Base-by-base conservation (phyloP, 352 stramenopile species). In the Hyaloperonospora brassicae region DNA sequence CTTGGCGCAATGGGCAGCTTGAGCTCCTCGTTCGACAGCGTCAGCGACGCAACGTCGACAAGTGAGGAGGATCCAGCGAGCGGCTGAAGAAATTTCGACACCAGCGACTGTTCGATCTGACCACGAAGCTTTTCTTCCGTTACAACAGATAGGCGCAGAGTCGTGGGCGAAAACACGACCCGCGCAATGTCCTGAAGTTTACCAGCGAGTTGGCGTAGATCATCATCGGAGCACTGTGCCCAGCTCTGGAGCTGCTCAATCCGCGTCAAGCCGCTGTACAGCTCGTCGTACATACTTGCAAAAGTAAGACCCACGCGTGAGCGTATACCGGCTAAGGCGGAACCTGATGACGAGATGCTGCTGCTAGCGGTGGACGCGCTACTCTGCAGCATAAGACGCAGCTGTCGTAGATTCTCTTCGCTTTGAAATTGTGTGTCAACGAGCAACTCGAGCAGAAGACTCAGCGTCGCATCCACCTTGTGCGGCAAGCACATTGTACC, bases 201-300 rank as follows among this genome's bases (percentile, higher is more conserved):
- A 9, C 30, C 31, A 2, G 78, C 81, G 35, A 91, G 67, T 12
- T 69, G 61, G 5, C 56, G 57, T 39, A 93, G 68, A 51, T 90
- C 78, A 2, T 79, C 70, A 47, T 93, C 78, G 14, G 69, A 84
- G 21, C 73, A 76, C 55, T 87, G 69, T 1, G 77, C 63, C 80
- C 76, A 89, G 46, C 73, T 62, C 53, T 93, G 82, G 24, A 93
- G 70, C 54, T 85, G 68, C 61, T 89, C 65, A 38, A 90, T 82
- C 39, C 88, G 76, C 24, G 77, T 86, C 13, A 93, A 57, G 6
- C 82, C 82, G 36, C 73, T 72, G 53, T 87, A 87, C 24, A 86
- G 55, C 51, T 93, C 82, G 25, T 87, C 65, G 49, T 81, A 86
- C 30, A 74, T 46, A 31, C 72, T 61, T 31, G 73, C 61, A 45